Evolutionary conservation across 2,329 filamentous ascomycete species (phyloP).

Genomic region (Ustulina deusta): DNA sequence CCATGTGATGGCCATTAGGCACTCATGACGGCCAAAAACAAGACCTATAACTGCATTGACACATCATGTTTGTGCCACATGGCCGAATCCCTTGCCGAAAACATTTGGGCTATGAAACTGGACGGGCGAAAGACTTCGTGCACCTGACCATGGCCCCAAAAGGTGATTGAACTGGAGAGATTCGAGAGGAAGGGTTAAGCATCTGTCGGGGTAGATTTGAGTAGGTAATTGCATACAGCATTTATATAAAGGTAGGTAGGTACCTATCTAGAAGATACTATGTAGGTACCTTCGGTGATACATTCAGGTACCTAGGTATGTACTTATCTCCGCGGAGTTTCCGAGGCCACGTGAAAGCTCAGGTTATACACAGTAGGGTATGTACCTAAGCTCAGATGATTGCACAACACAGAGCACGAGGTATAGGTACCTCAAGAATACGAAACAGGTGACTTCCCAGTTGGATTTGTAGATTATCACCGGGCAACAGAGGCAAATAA

Average conservation of each 20-base stretch:
- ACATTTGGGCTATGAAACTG: constrained; percentile 12
- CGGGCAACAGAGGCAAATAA: no score
- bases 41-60: constrained; percentile 6
- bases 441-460: no score
- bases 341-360: no score
- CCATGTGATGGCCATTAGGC: constrained; percentile 13
- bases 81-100: background rate
- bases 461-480: no score
- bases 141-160: background rate
- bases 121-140: background rate
- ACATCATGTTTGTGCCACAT: constrained; percentile 22
- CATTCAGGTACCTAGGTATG: background rate
- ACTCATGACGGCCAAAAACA: constrained; percentile 15
- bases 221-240: background rate
- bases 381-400: no score
- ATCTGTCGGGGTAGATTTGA: constrained; percentile 3
- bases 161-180: background rate
- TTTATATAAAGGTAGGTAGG: no score
- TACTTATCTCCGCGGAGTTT: background rate
- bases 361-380: no score
- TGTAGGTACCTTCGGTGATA: no score
- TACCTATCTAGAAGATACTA: background rate
- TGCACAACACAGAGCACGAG: no score
- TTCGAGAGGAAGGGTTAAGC: background rate
- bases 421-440: no score